Evolutionary conservation across 768 basidiomycete species (phyloP), one percentile per base, ranked within the genome.

Genomic region (Lactarius psammicola): DNA sequence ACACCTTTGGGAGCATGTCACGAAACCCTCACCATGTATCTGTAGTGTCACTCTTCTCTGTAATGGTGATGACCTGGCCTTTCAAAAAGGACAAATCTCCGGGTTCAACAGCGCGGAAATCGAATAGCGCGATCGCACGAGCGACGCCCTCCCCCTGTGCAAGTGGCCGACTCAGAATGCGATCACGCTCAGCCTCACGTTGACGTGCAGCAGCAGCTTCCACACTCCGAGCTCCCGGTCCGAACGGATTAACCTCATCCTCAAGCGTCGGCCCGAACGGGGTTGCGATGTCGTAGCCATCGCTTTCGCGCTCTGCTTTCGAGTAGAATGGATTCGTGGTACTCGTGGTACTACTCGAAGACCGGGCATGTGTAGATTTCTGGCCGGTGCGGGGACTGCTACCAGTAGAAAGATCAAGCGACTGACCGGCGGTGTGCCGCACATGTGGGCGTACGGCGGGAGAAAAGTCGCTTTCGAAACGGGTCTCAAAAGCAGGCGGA

Each of bases 81-180:
- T 87, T 92, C 17, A 77, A 79, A 71, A 94, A 91, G 0, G 88
- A 87, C 55, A 94, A 71, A 73, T 94, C 91, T 1, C 89, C 91
- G 11, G 78, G 73, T 89, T 92, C 86, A 18, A 88, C 83, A 28
- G 90, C 91, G 40, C 82, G 74, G 74, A 90, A 92, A 74, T 89
- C 81, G 72, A 84, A 92, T 65, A 90, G 71, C 3, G 92, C 91
- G 55, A 93, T 85, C 4, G 87, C 91, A 59, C 88, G 83, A 17
- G 82, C 87, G 26, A 92, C 78, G 30, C 88, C 88, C 71, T 89
- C 86, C 59, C 79, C 74, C 59, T 80, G 82, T 42, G 77, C 71
- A 53, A 87, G 75, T 33, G 86, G 84, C 62, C 74, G 76, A 36
- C 73, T 74, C 30, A 86, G 71, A 83, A 76, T 65, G 78, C 77